Base-by-base conservation (phyloP, 108 stramenopile genomes). In the Discostella stelligeroides region DNA sequence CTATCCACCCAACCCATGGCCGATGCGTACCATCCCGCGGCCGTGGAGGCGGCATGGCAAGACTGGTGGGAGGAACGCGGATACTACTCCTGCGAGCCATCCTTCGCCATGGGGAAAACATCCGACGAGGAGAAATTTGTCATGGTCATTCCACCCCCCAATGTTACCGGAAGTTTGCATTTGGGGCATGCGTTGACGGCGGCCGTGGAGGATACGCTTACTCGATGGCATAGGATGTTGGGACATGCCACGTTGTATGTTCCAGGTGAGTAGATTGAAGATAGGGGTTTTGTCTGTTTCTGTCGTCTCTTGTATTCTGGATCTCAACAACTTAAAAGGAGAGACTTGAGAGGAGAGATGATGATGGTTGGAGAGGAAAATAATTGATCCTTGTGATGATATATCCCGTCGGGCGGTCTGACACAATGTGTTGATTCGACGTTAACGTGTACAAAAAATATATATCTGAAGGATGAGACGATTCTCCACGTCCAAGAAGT, bases 61-160 rank as follows among this genome's bases (percentile, higher is more conserved):
- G 96, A 97, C 70, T 99, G 98, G 97, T 99, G 98, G 98, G 97
- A 98, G 82, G 82, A 84, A 29, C 62, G 68, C 53, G 96, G 96
- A 45, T 98, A 83, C 76, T 98, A 97, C 83, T 69, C 86, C 39
- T 92, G 94, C 64, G 95, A 97, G 79, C 83, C 93, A 0, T 66
- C 76, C 23, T 59, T 24, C 11, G 96, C 95, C 46, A 72, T 73
- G 70, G 86, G 81, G 7, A 75, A 77, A 67, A n/a, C n/a, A n/a
- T 67, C 80, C 14, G 38, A 42, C 17, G 83, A 86, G n/a, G 95
- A 95, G 58, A 97, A 97, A 80, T 99, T 99, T 76, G 88, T 97
- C 82, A 98, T 99, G 94, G 98, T 99, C 60, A 98, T 99, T 72
- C 98, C 98, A 12, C 98, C 98, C 42, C 98, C 98, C 58, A 98